Conservation (phyloP, 2,329 filamentous ascomycete species). For the Neonectria punicea region DNA sequence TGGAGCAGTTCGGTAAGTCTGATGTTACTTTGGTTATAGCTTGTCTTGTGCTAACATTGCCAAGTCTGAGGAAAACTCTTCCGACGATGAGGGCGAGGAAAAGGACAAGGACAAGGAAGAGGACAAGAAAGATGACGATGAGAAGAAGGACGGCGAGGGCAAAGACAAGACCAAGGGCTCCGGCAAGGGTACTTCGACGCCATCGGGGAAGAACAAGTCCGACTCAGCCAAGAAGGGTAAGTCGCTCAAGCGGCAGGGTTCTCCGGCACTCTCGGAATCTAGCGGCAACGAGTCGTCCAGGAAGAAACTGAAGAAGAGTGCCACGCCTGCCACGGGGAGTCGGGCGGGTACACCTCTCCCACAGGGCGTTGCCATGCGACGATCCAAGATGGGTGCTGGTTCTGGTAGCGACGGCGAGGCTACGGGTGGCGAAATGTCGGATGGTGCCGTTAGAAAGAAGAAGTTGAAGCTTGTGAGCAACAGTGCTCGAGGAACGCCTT, state of each 20-base stretch:
- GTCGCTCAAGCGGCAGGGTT: constrained; percentile 83
- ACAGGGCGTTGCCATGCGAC: constrained; percentile 50
- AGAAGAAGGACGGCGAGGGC: constrained; percentile 65
- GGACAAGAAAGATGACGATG: constrained; percentile 64
- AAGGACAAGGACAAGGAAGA: constrained; percentile 66
- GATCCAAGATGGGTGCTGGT: constrained; percentile 60
- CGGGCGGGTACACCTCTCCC: constrained; percentile 67
- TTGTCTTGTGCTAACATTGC: constrained; percentile 32
- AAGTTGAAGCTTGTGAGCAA: constrained; percentile 63
- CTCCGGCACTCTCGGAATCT: constrained; percentile 87
- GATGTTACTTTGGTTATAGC: neutral
- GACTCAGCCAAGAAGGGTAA: constrained; percentile 63
- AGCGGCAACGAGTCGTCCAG: constrained; percentile 91
- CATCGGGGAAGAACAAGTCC: constrained; percentile 59
- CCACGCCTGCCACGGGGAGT: constrained; percentile 59
- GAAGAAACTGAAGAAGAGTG: constrained; percentile 77
- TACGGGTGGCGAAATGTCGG: constrained; percentile 75
- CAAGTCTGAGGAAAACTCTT: constrained; percentile 61
- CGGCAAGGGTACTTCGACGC: constrained; percentile 72
- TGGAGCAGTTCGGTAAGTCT: constrained; percentile 52
- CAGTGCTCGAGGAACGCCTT: constrained; percentile 62
- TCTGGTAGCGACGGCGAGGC: constrained; percentile 79
- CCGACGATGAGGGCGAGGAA: constrained; percentile 50
- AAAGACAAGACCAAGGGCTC: constrained; percentile 62
- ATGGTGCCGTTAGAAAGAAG: constrained; percentile 64